phyloP scores from a whole-genome alignment of 2,329 filamentous ascomycete genomes.

The Huntiella decipiens region DNA sequence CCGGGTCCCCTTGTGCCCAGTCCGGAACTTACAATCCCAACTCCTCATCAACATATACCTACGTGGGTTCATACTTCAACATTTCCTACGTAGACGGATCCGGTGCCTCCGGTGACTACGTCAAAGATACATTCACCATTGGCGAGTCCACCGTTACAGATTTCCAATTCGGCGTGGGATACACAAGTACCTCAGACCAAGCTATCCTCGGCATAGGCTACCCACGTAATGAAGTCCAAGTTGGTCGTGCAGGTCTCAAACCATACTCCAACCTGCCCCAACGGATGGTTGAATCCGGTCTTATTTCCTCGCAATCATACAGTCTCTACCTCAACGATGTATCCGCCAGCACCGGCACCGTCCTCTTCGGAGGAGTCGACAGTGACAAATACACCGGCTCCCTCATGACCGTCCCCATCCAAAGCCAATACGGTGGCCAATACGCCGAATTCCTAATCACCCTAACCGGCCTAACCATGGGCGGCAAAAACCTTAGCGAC shows the following conservation, averaged over 20 bases:
- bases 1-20: constrained; percentile 31
- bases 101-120: constrained; percentile 61
- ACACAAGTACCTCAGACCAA: constrained; percentile 38
- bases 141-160: constrained; percentile 31
- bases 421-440: constrained; percentile 26
- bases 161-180: constrained; percentile 58
- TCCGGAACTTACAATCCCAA: constrained; percentile 53
- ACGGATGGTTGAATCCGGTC: constrained; percentile 38
- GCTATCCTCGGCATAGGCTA: constrained; percentile 82
- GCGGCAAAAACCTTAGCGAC: constrained; percentile 23
- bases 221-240: constrained; percentile 55
- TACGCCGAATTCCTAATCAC: constrained; percentile 51
- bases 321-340: constrained; percentile 62
- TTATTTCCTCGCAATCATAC: constrained; percentile 49
- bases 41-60: constrained; percentile 56
- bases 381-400: constrained; percentile 41
- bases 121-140: constrained; percentile 49
- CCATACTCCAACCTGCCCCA: constrained; percentile 52
- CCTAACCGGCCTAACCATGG: constrained; percentile 37
- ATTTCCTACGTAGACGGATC: constrained; percentile 77
- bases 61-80: constrained; percentile 60
- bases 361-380: constrained; percentile 62
- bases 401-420: constrained; percentile 48
- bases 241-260: constrained; percentile 32
- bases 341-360: constrained; percentile 41